Evolutionary conservation across 768 basidiomycete species (phyloP).

Genomic region (Suillus discolor): DNA sequence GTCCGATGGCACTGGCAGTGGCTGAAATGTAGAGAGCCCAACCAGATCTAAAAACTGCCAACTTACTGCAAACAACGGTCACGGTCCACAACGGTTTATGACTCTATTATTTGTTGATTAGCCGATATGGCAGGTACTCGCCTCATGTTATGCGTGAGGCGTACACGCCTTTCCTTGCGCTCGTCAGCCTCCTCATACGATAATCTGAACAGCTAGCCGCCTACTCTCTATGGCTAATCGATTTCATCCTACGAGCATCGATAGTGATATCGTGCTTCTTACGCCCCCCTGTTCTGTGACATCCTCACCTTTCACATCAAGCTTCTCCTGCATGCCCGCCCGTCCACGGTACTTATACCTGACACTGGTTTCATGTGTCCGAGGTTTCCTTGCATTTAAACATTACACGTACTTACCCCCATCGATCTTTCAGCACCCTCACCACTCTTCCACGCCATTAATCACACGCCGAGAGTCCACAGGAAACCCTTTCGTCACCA

Average conservation of each 20-base stretch:
- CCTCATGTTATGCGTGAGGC: conserved; percentile 4
- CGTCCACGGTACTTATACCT: conserved; percentile 4
- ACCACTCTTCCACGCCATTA: background rate
- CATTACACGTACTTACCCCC: background rate
- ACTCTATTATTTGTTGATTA: background rate
- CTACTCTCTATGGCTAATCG: background rate
- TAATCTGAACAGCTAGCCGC: background rate
- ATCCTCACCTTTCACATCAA: conserved; percentile 7
- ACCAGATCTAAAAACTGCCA: background rate
- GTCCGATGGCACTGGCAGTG: background rate
- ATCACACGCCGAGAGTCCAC: conserved; percentile 9
- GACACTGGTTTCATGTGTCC: conserved; percentile 1
- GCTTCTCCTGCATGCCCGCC: conserved; percentile 1
- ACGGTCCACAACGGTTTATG: background rate
- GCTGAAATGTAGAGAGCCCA: background rate
- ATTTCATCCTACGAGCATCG: conserved; percentile 4
- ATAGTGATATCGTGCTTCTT: conserved; percentile 8
- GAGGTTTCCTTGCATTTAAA: background rate
- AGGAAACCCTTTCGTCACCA: conserved; percentile 2
- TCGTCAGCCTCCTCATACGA: conserved; percentile 1
- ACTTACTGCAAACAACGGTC: background rate
- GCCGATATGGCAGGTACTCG: conserved; percentile 1
- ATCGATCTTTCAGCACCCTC: background rate
- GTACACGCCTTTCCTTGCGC: conserved; percentile 1
- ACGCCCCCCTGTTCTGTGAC: conserved; percentile 5